A percentile compares a stretch with the other conserved stretches of the same genome.
phyloP scores from a whole-genome alignment of 1,284 basidiomycete genomes.

The Cerrena zonata region DNA sequence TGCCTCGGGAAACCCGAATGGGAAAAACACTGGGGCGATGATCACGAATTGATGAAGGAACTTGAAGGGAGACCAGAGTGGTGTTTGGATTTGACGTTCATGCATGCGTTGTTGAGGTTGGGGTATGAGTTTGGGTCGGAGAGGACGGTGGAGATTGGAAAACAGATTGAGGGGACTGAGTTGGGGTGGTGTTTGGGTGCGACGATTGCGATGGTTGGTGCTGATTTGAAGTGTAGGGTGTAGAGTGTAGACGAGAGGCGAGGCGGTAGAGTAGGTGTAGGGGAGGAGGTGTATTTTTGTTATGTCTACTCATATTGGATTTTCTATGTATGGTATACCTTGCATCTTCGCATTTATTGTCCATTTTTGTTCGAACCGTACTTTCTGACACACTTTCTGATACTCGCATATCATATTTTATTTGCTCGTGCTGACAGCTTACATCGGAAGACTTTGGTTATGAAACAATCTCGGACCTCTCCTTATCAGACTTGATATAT shows the following conservation, averaged over 20 bases:
- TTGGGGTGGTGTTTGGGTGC: constrained; percentile 93
- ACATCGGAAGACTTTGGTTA: too few relatives aligned
- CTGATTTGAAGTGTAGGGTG: constrained; percentile 47
- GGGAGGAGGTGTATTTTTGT: too few relatives aligned
- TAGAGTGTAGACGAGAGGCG: constrained; percentile 27
- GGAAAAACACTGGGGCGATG: constrained; percentile 48
- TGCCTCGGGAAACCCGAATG: constrained; percentile 67
- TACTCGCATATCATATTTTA: too few relatives aligned
- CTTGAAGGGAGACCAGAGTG: constrained; percentile 83
- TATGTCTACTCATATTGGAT: too few relatives aligned
- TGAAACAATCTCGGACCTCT: too few relatives aligned
- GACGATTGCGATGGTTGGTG: constrained; percentile 68
- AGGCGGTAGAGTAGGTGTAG: too few relatives aligned
- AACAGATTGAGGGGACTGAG: constrained; percentile 88
- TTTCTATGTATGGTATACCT: too few relatives aligned
- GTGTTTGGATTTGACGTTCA: constrained; percentile 93
- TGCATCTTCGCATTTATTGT: too few relatives aligned
- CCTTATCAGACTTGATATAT: too few relatives aligned
- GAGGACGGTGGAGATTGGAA: constrained; percentile 73
- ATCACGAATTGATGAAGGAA: constrained; percentile 63
- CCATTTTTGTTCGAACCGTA: too few relatives aligned
- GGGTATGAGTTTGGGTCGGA: constrained; percentile 76
- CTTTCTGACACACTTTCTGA: too few relatives aligned
- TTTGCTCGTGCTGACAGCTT: too few relatives aligned
- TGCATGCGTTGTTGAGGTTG: constrained; percentile 80